Evolutionary conservation across 2,329 filamentous ascomycete genomes (phyloP), one percentile per base, ranked within the genome.

Genomic region (Fusarium veterinarium): DNA sequence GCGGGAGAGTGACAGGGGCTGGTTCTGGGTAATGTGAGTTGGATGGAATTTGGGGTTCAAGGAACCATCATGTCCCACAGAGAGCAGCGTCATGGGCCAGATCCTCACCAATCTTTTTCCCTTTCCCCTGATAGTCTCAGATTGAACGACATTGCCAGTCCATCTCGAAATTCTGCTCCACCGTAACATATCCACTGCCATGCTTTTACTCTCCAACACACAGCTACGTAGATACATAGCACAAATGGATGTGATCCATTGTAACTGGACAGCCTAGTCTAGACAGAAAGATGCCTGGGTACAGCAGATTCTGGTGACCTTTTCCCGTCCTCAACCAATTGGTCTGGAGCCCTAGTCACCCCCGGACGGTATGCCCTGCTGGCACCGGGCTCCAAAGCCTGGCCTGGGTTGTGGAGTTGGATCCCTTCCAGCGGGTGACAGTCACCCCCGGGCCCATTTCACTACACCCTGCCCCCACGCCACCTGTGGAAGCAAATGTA

Each of bases 391-490:
- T 44, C 59, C 35, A 44, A 23, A 48, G 53, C 62, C 51, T 51
- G 61, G 55, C 55, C 41, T 49, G 31, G 41, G 30, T 48, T 48
- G 31, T 49, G 31, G 41, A 58, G 55, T 40, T 62, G n/a, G 17
- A 30, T 46, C 35, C 35, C 60, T 40, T 58, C 52, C 62, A 67
- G 64, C 62, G 64, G 64, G 64, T 67, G 64, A 67, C 64, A 52
- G 64, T 67, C 64, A 67, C 71, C 67, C 67, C 72, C 57, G 59
- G 71, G 52, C 56, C 71, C 70, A 73, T 56, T 64, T 65, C 55
- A 73, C 60, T 67, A 70, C 68, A 74, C 72, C 69, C 45, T 67
- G 64, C 71, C 72, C 72, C 72, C 72, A 73, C 72, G 69, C 73
- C 72, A 75, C 61, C 60, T 48, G 45, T 70, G 67, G 60, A 66